Conservation (phyloP, 257 asterid genomes). For the Osmanthus fragrans region DNA sequence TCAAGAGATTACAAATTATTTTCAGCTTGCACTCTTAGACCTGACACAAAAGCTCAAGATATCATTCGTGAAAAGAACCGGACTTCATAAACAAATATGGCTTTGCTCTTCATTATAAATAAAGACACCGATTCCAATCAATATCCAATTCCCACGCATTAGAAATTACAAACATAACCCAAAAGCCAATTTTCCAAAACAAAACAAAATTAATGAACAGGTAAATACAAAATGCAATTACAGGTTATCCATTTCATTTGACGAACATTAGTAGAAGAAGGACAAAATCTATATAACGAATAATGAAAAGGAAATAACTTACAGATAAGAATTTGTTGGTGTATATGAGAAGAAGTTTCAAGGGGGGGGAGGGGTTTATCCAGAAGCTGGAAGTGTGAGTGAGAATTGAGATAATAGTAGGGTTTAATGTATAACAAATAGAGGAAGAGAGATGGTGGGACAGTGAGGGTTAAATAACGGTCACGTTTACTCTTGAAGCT, state of each 20-base stretch:
- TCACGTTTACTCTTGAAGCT: constrained; percentile 28
- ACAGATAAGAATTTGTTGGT: not conserved
- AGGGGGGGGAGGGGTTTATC: not conserved
- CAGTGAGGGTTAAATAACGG: constrained; percentile 16
- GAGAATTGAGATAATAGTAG: not conserved
- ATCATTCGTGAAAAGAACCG: not conserved
- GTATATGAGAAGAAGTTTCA: not conserved
- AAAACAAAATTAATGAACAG: not conserved
- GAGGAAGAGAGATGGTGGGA: not conserved
- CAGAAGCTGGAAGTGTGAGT: not conserved
- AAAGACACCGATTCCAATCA: not conserved
- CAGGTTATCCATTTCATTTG: not conserved
- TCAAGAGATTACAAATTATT: not conserved
- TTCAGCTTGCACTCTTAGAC: not conserved
- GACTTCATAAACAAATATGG: not conserved
- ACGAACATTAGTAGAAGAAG: not conserved
- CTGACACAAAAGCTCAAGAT: not conserved
- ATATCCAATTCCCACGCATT: not conserved
- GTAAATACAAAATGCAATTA: not conserved
- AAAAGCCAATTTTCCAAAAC: not conserved
- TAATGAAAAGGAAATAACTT: not conserved
- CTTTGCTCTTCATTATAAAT: not conserved
- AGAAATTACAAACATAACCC: not conserved
- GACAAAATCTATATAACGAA: not conserved
- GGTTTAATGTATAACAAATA: not conserved